Conservation (phyloP, 148 eudicot species). For the Silene latifolia region DNA sequence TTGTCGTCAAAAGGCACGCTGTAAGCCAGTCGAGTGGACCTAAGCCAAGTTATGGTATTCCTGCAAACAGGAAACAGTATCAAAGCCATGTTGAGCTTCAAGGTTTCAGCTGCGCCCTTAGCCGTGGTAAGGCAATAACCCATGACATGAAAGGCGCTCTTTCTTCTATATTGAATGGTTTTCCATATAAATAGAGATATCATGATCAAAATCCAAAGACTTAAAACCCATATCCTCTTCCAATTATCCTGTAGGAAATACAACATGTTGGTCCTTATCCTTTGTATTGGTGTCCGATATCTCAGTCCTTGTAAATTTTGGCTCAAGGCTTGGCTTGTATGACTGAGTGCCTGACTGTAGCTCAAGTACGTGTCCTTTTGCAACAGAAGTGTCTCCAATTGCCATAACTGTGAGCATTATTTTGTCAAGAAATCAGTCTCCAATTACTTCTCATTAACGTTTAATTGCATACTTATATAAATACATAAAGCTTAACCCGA, state of each 20-base stretch:
- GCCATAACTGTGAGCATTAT: slow-evolving; percentile 76
- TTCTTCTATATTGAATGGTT: slow-evolving; percentile 73
- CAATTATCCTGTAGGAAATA: slow-evolving; percentile 85
- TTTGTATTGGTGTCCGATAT: slow-evolving; percentile 55
- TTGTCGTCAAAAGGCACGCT: slow-evolving; percentile 88
- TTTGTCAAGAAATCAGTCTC: slow-evolving; percentile 23
- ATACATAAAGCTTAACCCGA: no score
- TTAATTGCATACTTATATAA: no score
- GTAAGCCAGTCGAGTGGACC: slow-evolving; percentile 75
- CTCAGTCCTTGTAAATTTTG: slow-evolving; percentile 91
- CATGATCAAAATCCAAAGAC: slow-evolving; percentile 79
- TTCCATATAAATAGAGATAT: slow-evolving; percentile 82
- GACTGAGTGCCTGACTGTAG: slow-evolving; percentile 99
- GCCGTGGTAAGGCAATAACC: slow-evolving; percentile 92
- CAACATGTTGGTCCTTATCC: slow-evolving; percentile 48
- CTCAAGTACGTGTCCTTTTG: slow-evolving; percentile 96
- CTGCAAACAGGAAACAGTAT: slow-evolving; percentile 91
- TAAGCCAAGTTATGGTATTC: slow-evolving; percentile 91
- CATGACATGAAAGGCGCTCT: slow-evolving; percentile 74
- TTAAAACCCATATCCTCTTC: slow-evolving; percentile 80
- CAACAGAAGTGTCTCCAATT: slow-evolving; percentile 90
- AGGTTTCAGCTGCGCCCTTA: slow-evolving; percentile 98
- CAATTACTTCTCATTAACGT: no score
- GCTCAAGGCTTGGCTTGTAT: slow-evolving; percentile 98
- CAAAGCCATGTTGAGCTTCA: slow-evolving; percentile 93